Conservation (phyloP, 306 rosid species). For the Lagenaria siceraria region DNA sequence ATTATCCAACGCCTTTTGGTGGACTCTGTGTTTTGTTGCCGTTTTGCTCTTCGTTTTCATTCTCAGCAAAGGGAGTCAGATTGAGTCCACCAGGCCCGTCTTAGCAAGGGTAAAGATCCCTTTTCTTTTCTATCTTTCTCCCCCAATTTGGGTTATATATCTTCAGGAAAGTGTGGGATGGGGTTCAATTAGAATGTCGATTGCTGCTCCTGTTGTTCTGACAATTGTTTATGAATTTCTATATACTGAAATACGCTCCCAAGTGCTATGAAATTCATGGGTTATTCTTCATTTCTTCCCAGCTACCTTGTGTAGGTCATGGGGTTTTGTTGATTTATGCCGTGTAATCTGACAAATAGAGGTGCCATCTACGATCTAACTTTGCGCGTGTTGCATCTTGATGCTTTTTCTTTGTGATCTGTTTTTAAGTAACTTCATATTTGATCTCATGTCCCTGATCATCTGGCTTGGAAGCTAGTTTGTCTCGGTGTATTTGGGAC, state of each 20-base stretch:
- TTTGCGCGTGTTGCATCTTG: not conserved
- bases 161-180: not conserved
- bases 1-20: constrained; percentile 66
- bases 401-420: not conserved
- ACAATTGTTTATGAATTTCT: not conserved
- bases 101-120: constrained; percentile 37
- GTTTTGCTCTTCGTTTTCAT: constrained; percentile 57
- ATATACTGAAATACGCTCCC: not conserved
- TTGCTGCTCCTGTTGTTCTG: not conserved
- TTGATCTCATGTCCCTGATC: not conserved
- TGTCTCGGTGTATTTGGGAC: not conserved
- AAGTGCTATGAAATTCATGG: not conserved
- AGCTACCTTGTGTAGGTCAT: not conserved
- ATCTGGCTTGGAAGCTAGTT: not conserved
- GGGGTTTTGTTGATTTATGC: not conserved
- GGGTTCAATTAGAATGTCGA: not conserved
- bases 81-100: constrained; percentile 64
- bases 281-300: not conserved
- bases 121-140: constrained; percentile 3
- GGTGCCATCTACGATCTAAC: not conserved
- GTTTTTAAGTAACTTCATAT: not conserved
- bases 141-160: constrained; percentile 22
- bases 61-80: constrained; percentile 58
- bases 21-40: constrained; percentile 54
- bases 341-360: not conserved